Evolutionary conservation across 257 asterid genomes (phyloP), one percentile per base, ranked within the genome.

Genomic region (Scutellaria minor): DNA sequence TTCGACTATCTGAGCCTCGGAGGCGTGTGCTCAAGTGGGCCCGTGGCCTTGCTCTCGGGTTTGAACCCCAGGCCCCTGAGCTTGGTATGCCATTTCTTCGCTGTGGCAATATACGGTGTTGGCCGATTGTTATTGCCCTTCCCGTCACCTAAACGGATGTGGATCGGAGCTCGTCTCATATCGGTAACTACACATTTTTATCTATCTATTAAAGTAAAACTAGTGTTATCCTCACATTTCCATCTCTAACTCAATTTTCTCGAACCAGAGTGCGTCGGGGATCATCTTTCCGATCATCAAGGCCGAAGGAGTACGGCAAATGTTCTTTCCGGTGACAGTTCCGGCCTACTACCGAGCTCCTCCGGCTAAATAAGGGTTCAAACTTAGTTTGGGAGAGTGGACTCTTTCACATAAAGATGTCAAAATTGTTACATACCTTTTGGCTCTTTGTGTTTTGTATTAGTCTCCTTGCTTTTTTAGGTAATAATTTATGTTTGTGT

Each of bases 301-400:
- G 87, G 92, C 89, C 0, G 92, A 84, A 78, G 89, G 92, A 62
- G 82, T 84, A 10, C 72, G 88, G 68, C 88, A 87, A 67, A 83
- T 82, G 92, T 87, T 87, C 88, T 87, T 87, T 24, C 88, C 88
- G 5, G 85, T 83, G 5, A 87, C 89, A 1, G 83, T 84, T 27
- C 92, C 89, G 10, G 88, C 88, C 9, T 81, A 84, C 66, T 82
- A 84, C 78, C 61, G 87, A 65, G 80, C 83, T 68, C 85, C 85
- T 72, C 88, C 84, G 2, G 73, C 64, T 53, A 45, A 64, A 8
- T 22, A 27, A 48, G 9, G 14, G 7, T 47, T 13, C 13, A 40
- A 31, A 20, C 14, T 10, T 51, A 14, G 31, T 56, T 20, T 31
- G 68, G 41, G 45, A 9, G 46, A 46, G 66, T 41, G 59, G 66